Base-by-base conservation (phyloP, 1,284 basidiomycete genomes). In the Boletus austroedulis region DNA sequence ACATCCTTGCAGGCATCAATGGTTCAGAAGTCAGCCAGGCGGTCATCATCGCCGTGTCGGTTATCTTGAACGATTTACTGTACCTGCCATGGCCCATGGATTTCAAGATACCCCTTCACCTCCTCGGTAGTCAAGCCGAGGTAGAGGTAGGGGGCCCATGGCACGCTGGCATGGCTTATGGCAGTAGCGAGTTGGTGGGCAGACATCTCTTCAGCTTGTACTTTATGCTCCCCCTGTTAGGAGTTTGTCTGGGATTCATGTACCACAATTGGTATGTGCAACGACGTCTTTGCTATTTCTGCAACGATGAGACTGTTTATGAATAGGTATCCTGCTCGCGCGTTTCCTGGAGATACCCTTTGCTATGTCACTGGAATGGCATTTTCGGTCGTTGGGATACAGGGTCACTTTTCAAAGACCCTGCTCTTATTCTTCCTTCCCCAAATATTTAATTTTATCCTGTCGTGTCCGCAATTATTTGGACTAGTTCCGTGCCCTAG, bases 351-450 rank as follows among this genome's bases (percentile, higher is more conserved):
- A 3, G 97, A 99, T 72, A 99, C 97, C 1, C 84, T 98, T 41
- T 99, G 97, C 76, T 99, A 99, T 76, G 89, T 98, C 57, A 89
- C 95, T 0, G 97, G 95, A 59, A 98, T 98, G 95, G 93, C 95
- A 0, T 97, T 98, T 70, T 89, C 95, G 0, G 94, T 95, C 17
- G 94, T 96, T 34, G 94, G 94, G 12, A 96, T 98, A 61, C 91
- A 96, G 68, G 95, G 92, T 0, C 97, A 99, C 74, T 98, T 97
- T 73, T 94, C 92, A 56, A 99, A 99, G 77, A 99, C 96, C 0
- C 78, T 99, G 5, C 81, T 98, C 51, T 79, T 99, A 29, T 98
- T 99, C 81, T 99, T 99, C 79, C 80, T 98, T 34, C 97, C 97
- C 6, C 97, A 99, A 72, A 90, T 98, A 62, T 93, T 98, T 84